Evolutionary conservation across 768 basidiomycete species (phyloP), one percentile per base, ranked within the genome.

Genomic region (Termitomyces sp.): DNA sequence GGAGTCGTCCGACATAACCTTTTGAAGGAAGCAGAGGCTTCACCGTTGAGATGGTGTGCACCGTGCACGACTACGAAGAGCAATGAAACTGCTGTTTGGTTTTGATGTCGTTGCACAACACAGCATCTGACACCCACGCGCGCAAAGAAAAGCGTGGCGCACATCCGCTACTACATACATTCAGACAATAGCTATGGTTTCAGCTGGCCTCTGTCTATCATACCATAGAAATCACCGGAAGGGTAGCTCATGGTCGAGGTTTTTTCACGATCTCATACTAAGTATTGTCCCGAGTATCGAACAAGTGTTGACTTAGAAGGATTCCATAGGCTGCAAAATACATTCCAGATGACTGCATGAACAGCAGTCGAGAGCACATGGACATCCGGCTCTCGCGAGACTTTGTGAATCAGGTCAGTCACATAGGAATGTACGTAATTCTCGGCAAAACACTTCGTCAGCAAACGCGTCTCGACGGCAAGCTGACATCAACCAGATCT

Each of bases 1-100:
- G 60, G 79, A 80, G 57, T 79, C 76, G 60, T 74, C 74, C 30
- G 78, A 77, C 77, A 79, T 78, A 65, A 65, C 67, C 62, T 50
- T 47, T 20, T 15, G 22, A 18, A 50, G 55, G 42, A 22, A 53
- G 4, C 30, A 41, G 41, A 46, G 27, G 22, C 12, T 47, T 49
- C 16, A 37, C 52, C 52, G 37, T 34, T n/a, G 37, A 16, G 42
- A 31, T 53, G 39, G 20, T 31, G 33, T 52, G n/a, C 31, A 37
- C 48, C 57, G 49, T 27, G 34, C 58, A 18, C 58, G 42, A 46
- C 36, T 24, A 11, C 4, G 18, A 18, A 41, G 18, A 45, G 12
- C 6, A 50, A 34, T 24, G 37, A 24, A 59, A 49, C 47, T 42
- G 18, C 16, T 54, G 34, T 55, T 55, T 59, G 54, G 46, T 55